Percentiles rank a stretch among this genome's conserved stretches.
Evolutionary conservation across 1,284 basidiomycete species (phyloP).

Genomic region (Ceratobasidium sp.): DNA sequence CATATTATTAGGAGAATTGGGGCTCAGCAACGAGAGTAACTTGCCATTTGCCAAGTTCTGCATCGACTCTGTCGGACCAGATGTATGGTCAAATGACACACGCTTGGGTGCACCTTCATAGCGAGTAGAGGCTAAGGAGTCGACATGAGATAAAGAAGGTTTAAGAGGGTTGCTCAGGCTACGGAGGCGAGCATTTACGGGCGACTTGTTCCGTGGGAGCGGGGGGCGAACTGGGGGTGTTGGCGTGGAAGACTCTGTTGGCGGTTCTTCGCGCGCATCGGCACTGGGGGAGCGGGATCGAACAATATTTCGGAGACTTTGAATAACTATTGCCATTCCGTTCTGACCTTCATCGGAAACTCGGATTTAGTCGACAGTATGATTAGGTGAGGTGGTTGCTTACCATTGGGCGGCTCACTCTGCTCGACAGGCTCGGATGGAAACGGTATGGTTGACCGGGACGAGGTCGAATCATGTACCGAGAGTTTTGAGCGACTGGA

Average conservation of each 20-base stretch:
- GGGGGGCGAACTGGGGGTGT: constrained; percentile 8
- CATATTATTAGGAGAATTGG: neutral
- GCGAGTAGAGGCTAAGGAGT: constrained; percentile 24
- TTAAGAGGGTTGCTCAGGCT: constrained; percentile 28
- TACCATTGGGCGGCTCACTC: constrained; percentile 10
- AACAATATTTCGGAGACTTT: constrained; percentile 12
- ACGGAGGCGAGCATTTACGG: constrained; percentile 1
- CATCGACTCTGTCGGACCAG: constrained; percentile 35
- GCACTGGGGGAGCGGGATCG: constrained; percentile 14
- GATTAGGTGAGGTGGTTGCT: neutral
- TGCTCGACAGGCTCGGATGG: constrained; percentile 11
- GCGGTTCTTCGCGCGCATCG: constrained; percentile 12
- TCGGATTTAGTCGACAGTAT: constrained; percentile 1
- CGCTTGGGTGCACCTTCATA: constrained; percentile 23
- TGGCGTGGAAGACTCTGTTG: neutral
- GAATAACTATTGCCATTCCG: constrained; percentile 15
- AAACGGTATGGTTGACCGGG: constrained; percentile 35
- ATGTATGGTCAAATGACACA: constrained; percentile 33
- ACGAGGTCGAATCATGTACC: constrained; percentile 1
- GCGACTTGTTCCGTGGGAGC: constrained; percentile 5
- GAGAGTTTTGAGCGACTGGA: neutral
- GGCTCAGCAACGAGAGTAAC: neutral
- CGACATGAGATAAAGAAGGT: constrained; percentile 30
- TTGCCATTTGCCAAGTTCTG: constrained; percentile 31
- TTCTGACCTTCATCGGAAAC: neutral